Percentiles rank a stretch among this genome's conserved stretches.
phyloP scores from a whole-genome alignment of 2,329 filamentous ascomycete species.

The Paracamarosporium sp. region DNA sequence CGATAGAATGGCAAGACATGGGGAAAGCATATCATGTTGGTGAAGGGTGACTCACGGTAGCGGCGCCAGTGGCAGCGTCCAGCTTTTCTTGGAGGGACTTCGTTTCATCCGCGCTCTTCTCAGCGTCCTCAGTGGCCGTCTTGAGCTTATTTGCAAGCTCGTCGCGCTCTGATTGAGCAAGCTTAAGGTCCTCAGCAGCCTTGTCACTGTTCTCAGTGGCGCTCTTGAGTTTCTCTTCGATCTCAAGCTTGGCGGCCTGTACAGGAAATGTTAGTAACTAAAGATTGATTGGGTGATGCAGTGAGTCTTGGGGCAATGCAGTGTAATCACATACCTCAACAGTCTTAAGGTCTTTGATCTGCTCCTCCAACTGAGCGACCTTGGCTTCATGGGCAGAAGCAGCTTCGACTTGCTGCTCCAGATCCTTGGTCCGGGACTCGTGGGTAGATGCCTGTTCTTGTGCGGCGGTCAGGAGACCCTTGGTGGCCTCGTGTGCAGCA shows the following conservation, averaged over 20 bases:
- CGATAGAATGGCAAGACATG: background rate
- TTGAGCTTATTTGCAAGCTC: conserved; percentile 14
- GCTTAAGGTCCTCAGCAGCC: conserved; percentile 1
- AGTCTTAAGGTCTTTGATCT: conserved; percentile 7
- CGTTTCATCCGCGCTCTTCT: background rate
- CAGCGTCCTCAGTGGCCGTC: background rate
- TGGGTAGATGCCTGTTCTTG: conserved; percentile 6
- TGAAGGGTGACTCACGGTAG: background rate
- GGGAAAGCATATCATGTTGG: background rate
- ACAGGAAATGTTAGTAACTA: background rate
- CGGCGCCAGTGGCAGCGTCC: conserved; percentile 11
- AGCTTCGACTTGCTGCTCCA: conserved; percentile 24
- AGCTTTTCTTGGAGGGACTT: conserved; percentile 1
- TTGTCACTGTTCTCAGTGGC: conserved; percentile 1
- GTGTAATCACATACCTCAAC: background rate
- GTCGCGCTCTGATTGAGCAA: conserved; percentile 1
- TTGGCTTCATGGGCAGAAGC: conserved; percentile 25
- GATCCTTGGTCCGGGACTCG: conserved; percentile 23
- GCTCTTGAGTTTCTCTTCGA: conserved; percentile 14
- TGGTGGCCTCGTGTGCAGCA: conserved; percentile 17
- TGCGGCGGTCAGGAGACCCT: background rate
- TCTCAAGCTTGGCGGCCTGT: conserved; percentile 8
- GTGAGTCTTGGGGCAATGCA: background rate
- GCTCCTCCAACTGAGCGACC: conserved; percentile 3
- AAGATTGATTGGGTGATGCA: too few species aligned